Conservation (phyloP, 306 rosid genomes). For the Alnus glutinosa region DNA sequence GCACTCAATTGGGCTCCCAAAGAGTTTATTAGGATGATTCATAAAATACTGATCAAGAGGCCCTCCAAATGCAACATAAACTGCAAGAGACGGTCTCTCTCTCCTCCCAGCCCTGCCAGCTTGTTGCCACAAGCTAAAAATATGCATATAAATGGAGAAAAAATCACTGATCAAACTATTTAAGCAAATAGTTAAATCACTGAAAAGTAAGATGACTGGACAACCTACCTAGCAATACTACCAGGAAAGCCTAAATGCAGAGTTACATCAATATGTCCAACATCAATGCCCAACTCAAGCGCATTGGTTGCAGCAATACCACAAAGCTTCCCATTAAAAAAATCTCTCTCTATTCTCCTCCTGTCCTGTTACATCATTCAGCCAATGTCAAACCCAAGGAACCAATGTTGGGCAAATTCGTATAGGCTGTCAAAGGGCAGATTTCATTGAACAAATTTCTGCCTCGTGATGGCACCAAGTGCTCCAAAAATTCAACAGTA, state of each 20-base stretch:
- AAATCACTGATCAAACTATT: conserved; percentile 18
- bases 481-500: not conserved
- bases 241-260: conserved; percentile 99
- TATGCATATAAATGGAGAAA: conserved; percentile 7
- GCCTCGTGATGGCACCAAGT: no score
- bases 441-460: no score
- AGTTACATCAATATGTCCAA: conserved; percentile 90
- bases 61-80: conserved; percentile 85
- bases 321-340: conserved; percentile 81
- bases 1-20: conserved; percentile 87
- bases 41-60: conserved; percentile 96
- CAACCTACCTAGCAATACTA: conserved; percentile 75
- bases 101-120: conserved; percentile 98
- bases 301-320: conserved; percentile 99
- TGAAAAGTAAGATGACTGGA: conserved; percentile 11
- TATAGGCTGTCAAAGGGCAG: not conserved
- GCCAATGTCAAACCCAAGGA: conserved; percentile 20
- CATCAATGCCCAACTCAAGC: conserved; percentile 98
- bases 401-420: conserved; percentile 22
- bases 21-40: conserved; percentile 75
- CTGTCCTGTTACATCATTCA: conserved; percentile 61
- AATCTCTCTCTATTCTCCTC: conserved; percentile 81
- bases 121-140: conserved; percentile 90
- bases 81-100: conserved; percentile 80
- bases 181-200: conserved; percentile 11